Evolutionary conservation across 768 basidiomycete genomes (phyloP).

Genomic region (Suillus plorans): DNA sequence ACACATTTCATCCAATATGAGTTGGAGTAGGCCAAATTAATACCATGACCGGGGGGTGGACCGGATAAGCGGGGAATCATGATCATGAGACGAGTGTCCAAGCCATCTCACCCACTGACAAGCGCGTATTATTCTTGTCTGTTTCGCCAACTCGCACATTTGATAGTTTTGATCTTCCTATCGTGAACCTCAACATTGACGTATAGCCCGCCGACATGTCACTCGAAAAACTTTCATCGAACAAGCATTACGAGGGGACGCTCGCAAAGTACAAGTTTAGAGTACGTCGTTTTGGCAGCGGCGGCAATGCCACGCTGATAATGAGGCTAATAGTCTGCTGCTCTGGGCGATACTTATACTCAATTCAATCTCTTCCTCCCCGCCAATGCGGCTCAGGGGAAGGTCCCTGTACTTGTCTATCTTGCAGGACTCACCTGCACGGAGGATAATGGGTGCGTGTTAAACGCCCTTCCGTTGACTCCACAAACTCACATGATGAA

Average conservation of each 20-base stretch:
- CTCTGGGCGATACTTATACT: slow-evolving; percentile 66
- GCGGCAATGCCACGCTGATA: background rate
- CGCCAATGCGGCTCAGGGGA: slow-evolving; percentile 51
- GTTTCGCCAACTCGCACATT: background rate
- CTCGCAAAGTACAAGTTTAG: slow-evolving; percentile 87
- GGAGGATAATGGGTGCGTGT: slow-evolving; percentile 84
- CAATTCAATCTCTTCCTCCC: slow-evolving; percentile 92
- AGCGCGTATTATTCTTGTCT: slow-evolving; percentile 2
- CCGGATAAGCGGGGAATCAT: background rate
- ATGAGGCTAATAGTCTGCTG: slow-evolving; percentile 51
- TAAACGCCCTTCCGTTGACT: background rate
- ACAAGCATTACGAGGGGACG: slow-evolving; percentile 78
- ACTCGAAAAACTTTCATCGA: slow-evolving; percentile 72
- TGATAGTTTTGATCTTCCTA: slow-evolving; percentile 1
- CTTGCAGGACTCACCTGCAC: slow-evolving; percentile 88
- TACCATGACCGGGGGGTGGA: slow-evolving; percentile 1
- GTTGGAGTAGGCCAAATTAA: background rate
- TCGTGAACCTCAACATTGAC: slow-evolving; percentile 14
- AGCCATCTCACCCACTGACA: background rate
- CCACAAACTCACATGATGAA: background rate
- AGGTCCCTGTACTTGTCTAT: slow-evolving; percentile 75
- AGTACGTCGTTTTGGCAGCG: slow-evolving; percentile 37
- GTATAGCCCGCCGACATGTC: slow-evolving; percentile 10
- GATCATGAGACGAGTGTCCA: background rate
- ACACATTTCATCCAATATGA: background rate